Percentiles rank a stretch among this genome's conserved stretches.
Conservation (phyloP, 2,329 filamentous ascomycete species). For the Neophaeococcomyces aloes region DNA sequence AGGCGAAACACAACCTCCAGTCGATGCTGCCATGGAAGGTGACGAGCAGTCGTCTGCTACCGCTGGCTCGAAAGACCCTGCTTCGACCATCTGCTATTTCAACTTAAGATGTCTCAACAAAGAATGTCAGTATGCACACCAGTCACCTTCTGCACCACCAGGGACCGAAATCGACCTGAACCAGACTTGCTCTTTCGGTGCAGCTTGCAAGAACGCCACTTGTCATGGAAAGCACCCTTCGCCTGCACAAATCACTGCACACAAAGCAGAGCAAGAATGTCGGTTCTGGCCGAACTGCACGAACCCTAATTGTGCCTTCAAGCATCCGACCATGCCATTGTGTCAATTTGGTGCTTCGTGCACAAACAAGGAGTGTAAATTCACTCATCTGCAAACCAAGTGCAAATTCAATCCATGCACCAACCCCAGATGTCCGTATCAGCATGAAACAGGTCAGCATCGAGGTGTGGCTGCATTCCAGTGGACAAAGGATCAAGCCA, state of each 20-base stretch:
- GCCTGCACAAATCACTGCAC: slow-evolving; percentile 65
- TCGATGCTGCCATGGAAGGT: slow-evolving; percentile 42
- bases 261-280: slow-evolving; percentile 77
- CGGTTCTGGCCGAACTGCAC: slow-evolving; percentile 87
- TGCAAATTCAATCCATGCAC: slow-evolving; percentile 90
- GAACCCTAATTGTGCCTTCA: slow-evolving; percentile 78
- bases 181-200: slow-evolving; percentile 74
- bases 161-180: slow-evolving; percentile 66
- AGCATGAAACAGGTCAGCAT: slow-evolving; percentile 76
- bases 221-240: slow-evolving; percentile 88
- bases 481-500: slow-evolving; percentile 58
- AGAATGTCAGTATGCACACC: slow-evolving; percentile 87
- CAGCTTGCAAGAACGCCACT: slow-evolving; percentile 90
- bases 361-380: slow-evolving; percentile 70
- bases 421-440: slow-evolving; percentile 78
- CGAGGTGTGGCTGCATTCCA: slow-evolving; percentile 78
- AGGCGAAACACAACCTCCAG: slow-evolving; percentile 16
- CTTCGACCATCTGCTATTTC: slow-evolving; percentile 71
- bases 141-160: slow-evolving; percentile 78
- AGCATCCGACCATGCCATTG: slow-evolving; percentile 73
- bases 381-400: slow-evolving; percentile 71
- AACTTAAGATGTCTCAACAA: slow-evolving; percentile 80
- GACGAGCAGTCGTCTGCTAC: slow-evolving; percentile 49
- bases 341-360: slow-evolving; percentile 91
- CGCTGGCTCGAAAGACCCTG: slow-evolving; percentile 39